A percentile compares a stretch with the other conserved stretches of the same genome.
Evolutionary conservation across 2,329 filamentous ascomycete species (phyloP).

Genomic region (Dothistroma septosporum): DNA sequence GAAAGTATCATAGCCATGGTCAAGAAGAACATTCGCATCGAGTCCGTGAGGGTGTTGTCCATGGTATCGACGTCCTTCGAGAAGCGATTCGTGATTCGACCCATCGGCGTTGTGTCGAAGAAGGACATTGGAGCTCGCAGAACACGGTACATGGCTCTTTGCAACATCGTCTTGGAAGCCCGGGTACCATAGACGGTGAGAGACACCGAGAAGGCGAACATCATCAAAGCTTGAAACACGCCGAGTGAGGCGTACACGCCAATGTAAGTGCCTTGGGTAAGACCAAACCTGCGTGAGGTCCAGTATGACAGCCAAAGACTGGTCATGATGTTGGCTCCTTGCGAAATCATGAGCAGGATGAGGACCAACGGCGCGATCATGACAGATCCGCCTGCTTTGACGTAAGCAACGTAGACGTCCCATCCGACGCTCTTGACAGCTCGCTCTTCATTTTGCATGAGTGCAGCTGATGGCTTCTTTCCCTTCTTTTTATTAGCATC

Average conservation of each 20-base stretch:
- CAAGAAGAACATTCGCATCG: slow-evolving; percentile 87
- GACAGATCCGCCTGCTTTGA: slow-evolving; percentile 68
- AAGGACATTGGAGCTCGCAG: slow-evolving; percentile 73
- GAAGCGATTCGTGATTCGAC: slow-evolving; percentile 93
- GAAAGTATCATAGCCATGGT: slow-evolving; percentile 77
- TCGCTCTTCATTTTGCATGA: slow-evolving; percentile 73
- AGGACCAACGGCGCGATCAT: slow-evolving; percentile 63
- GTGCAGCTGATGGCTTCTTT: slow-evolving; percentile 47
- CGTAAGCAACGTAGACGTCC: slow-evolving; percentile 73
- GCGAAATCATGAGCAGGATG: slow-evolving; percentile 63
- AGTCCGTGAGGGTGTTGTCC: slow-evolving; percentile 82
- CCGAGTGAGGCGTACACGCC: slow-evolving; percentile 68
- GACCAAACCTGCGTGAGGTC: slow-evolving; percentile 71
- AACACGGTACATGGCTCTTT: slow-evolving; percentile 72
- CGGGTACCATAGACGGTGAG: slow-evolving; percentile 77
- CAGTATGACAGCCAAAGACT: slow-evolving; percentile 92
- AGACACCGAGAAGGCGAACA: slow-evolving; percentile 75
- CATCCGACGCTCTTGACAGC: slow-evolving; percentile 74
- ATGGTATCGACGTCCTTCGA: slow-evolving; percentile 93
- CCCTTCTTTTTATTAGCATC: slow-evolving; percentile 52
- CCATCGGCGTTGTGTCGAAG: slow-evolving; percentile 94
- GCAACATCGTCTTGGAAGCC: slow-evolving; percentile 76
- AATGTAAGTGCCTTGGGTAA: slow-evolving; percentile 59
- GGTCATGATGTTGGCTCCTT: slow-evolving; percentile 81
- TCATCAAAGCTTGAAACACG: slow-evolving; percentile 63